Percentiles rank a stretch among this genome's conserved stretches.
These are phyloP conservation scores for Pseudotsuga menziesii DNA, from an alignment of 75 land plant genomes.

Conservation along the genomic window DNA sequence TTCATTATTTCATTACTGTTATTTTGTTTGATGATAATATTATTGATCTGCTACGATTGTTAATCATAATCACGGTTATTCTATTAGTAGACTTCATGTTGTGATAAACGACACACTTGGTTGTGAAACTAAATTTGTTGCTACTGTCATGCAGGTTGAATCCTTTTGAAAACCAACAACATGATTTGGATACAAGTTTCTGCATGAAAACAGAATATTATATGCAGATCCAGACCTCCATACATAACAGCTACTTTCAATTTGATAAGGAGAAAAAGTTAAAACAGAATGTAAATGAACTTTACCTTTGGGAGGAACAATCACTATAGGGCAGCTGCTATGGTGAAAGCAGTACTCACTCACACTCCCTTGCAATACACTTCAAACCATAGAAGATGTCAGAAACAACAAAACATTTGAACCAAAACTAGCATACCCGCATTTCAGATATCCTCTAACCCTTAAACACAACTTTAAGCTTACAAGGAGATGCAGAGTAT, in stretches of 20 bases:
- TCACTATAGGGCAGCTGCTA: conserved; percentile 65
- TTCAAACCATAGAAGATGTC: conserved; percentile 14
- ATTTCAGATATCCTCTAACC: neutral
- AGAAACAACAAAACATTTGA: neutral
- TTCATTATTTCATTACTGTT: too few relatives aligned
- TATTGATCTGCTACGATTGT: too few relatives aligned
- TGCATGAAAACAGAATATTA: neutral
- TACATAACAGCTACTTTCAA: neutral
- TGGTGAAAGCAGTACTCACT: conserved; percentile 74
- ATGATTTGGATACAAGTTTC: neutral
- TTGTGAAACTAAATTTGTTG: neutral
- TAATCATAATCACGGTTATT: too few relatives aligned
- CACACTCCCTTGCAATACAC: conserved; percentile 87
- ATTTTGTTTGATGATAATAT: too few relatives aligned
- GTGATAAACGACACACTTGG: neutral
- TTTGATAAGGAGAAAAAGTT: neutral
- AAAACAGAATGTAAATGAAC: neutral
- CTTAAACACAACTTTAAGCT: neutral
- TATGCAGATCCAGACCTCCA: neutral
- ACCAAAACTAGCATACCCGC: neutral
- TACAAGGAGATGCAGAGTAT: neutral
- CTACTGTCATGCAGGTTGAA: neutral
- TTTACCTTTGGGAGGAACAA: conserved; percentile 87
- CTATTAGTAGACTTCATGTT: too few relatives aligned
- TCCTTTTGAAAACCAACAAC: neutral